phyloP scores from a whole-genome alignment of 768 basidiomycete genomes.

The Termitomyces sp. region DNA sequence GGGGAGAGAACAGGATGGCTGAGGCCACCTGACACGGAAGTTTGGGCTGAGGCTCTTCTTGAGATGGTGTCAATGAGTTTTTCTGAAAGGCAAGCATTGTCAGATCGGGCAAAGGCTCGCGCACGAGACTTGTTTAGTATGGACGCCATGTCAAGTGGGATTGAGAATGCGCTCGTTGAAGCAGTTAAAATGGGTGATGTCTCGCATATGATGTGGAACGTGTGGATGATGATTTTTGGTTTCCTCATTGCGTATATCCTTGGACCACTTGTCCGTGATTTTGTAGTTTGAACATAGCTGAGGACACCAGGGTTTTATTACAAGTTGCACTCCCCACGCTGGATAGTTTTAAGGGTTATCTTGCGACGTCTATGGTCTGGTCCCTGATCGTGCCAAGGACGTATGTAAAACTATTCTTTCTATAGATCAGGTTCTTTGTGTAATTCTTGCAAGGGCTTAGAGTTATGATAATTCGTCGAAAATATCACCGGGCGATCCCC shows the following conservation, averaged over 20 bases:
- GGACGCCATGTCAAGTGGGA: constrained; percentile 60
- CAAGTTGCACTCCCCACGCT: too few species aligned
- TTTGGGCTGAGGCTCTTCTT: constrained; percentile 67
- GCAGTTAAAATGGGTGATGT: constrained; percentile 50
- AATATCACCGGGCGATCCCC: too few species aligned
- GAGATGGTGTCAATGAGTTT: constrained; percentile 47
- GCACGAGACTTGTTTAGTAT: constrained; percentile 69
- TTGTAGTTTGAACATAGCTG: not conserved
- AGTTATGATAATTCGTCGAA: too few species aligned
- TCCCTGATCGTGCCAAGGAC: too few species aligned
- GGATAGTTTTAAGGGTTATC: too few species aligned
- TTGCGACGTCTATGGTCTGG: too few species aligned
- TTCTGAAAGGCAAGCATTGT: constrained; percentile 42
- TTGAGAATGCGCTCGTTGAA: constrained; percentile 51
- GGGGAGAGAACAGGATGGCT: constrained; percentile 74
- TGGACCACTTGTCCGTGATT: constrained; percentile 14
- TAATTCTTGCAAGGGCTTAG: too few species aligned
- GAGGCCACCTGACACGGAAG: constrained; percentile 47
- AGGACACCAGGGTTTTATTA: not conserved
- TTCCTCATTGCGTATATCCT: constrained; percentile 26
- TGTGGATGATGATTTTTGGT: constrained; percentile 23
- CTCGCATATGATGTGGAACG: constrained; percentile 10
- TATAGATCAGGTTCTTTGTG: too few species aligned
- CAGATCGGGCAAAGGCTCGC: constrained; percentile 49
- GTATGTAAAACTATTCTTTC: too few species aligned